phyloP scores from a whole-genome alignment of 768 basidiomycete genomes.

The Cyclocybe cylindracea region DNA sequence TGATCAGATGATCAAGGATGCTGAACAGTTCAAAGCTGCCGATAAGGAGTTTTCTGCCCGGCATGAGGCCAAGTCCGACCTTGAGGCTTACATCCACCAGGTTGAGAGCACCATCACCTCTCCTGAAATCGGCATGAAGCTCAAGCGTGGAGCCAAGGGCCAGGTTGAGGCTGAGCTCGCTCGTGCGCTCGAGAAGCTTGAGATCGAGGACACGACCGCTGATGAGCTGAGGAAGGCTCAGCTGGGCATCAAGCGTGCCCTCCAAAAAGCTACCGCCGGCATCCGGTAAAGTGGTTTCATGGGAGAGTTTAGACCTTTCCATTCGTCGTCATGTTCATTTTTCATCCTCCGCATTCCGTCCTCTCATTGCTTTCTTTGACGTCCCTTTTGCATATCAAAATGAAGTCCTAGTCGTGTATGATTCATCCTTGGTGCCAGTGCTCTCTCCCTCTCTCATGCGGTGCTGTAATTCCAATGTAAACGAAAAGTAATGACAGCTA shows the following conservation, averaged over 20 bases:
- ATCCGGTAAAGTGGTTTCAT: conserved; percentile 58
- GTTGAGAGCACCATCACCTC: conserved; percentile 96
- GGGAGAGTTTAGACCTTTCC: conserved; percentile 20
- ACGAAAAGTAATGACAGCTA: conserved; percentile 12
- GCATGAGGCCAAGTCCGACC: conserved; percentile 97
- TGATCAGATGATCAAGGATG: conserved; percentile 99
- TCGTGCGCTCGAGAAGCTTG: conserved; percentile 96
- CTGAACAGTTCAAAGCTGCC: conserved; percentile 94
- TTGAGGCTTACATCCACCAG: conserved; percentile 97
- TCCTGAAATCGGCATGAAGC: conserved; percentile 96
- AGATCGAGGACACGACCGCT: conserved; percentile 91
- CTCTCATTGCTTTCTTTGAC: conserved; percentile 19
- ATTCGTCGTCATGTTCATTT: conserved; percentile 11
- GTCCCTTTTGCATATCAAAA: conserved; percentile 27
- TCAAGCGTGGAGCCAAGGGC: conserved; percentile 94
- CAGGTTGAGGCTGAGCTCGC: conserved; percentile 98
- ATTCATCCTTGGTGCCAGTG: conserved; percentile 22
- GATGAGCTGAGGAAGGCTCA: conserved; percentile 98
- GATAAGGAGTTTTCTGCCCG: conserved; percentile 98
- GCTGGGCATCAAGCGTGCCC: conserved; percentile 91
- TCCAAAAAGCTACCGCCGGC: conserved; percentile 96
- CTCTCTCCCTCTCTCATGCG: conserved; percentile 3
- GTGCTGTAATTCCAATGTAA: conserved; percentile 16
- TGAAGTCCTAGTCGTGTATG: conserved; percentile 23
- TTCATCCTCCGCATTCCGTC: conserved; percentile 18